Base-by-base conservation (phyloP, 768 basidiomycete genomes). In the Trametes maxima region DNA sequence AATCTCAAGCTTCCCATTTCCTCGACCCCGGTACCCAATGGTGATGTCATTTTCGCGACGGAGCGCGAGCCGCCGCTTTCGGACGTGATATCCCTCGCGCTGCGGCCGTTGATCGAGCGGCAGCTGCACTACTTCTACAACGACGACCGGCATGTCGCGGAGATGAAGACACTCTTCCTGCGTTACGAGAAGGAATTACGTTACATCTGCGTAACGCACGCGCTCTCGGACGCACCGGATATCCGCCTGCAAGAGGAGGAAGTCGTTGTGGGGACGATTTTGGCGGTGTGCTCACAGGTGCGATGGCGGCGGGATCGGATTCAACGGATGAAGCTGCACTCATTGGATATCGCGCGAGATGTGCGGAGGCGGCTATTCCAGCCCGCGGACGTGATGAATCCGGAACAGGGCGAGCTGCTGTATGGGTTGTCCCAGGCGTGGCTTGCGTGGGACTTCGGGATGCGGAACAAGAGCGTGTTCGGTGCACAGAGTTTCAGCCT, bases 161-260 rank as follows among this genome's bases (percentile, higher is more conserved):
- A 76, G 17, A 74, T 79, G 35, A 54, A 66, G n/a, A 67, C 63
- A 2, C 65, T 85, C 6, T 88, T 85, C 73, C 66, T 67, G 28
- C 73, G 73, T 64, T 93, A 91, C 69, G 70, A 74, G 12, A 81
- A 85, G 59, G 89, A 94, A 71, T 76, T 94, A 60, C 73, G 78
- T 16, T 93, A 91, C 70, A 88, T 91, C 55, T 83, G 86, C 61
- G 73, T 79, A 16, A 87, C 87, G 0, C 89, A 90, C 68, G 83
- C 86, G 0, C 72, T 92, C 11, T 83, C 87, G 10, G 80, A 82
- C 54, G 73, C 77, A 10, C 79, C 85, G 1, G 84, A 81, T 10
- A 77, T 77, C 8, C 79, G 79, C 33, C 77, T 94, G 36, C 72
- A 78, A 6, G 92, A 94, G 68, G 86, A 88, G 51, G 92, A 94